phyloP scores from a whole-genome alignment of 495 filamentous ascomycete genomes.

The Apodospora peruviana region DNA sequence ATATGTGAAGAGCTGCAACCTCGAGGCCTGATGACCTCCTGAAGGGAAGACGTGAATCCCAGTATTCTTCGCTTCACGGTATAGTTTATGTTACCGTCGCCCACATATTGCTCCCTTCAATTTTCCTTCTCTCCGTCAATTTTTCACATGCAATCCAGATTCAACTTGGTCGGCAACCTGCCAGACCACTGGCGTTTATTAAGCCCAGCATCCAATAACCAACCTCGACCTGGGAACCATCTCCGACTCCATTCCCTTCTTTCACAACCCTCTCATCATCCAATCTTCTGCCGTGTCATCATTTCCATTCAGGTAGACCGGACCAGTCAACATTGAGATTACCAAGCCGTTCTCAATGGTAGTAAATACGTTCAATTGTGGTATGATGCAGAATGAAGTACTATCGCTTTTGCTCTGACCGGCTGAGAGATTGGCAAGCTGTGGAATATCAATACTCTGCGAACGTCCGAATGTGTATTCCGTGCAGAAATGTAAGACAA shows the following conservation, averaged over 20 bases:
- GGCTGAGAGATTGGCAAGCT: too few species aligned
- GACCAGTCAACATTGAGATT: too few species aligned
- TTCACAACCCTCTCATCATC: neutral
- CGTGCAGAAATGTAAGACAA: too few species aligned
- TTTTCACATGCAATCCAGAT: slow-evolving; percentile 13
- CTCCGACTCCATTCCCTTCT: neutral
- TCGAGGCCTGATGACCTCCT: neutral
- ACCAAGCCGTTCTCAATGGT: too few species aligned
- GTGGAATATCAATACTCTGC: too few species aligned
- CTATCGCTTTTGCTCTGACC: too few species aligned
- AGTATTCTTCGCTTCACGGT: slow-evolving; percentile 22
- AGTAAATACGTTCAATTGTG: too few species aligned
- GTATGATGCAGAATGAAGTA: too few species aligned
- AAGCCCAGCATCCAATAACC: neutral
- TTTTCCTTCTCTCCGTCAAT: slow-evolving; percentile 23
- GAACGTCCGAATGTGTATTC: too few species aligned
- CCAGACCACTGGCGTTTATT: neutral
- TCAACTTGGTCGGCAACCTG: slow-evolving; percentile 13
- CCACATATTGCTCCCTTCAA: slow-evolving; percentile 27
- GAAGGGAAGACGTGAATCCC: neutral
- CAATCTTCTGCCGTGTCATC: neutral
- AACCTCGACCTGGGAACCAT: too few species aligned
- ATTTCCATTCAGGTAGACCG: too few species aligned
- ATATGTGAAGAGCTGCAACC: neutral
- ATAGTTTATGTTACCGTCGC: slow-evolving; percentile 35